A percentile compares a stretch with the other conserved stretches of the same genome.
Evolutionary conservation across 192 early-diverging fungal species (phyloP).

Genomic region (Funneliformis mosseae): DNA sequence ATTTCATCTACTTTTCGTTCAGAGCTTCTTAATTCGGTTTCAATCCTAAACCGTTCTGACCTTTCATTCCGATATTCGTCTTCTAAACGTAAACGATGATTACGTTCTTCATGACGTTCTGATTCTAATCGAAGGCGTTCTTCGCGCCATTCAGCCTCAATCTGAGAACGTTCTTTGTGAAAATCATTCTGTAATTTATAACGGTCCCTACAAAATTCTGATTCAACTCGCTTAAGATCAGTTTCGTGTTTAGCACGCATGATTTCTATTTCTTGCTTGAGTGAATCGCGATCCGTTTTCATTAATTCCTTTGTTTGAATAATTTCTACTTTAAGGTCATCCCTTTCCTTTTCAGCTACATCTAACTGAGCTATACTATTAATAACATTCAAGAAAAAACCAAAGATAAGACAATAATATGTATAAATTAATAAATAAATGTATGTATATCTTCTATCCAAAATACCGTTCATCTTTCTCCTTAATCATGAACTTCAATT

Average conservation of each 20-base stretch:
- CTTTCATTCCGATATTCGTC: conserved; percentile 7
- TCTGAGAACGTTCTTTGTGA: not conserved
- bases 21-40: conserved; percentile 10
- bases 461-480: conserved; percentile 32
- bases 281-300: not conserved
- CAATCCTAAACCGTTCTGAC: conserved; percentile 4
- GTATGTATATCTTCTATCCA: not conserved
- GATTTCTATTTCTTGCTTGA: conserved; percentile 4
- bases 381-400: too few species aligned
- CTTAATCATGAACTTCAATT: not conserved
- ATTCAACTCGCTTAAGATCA: not conserved
- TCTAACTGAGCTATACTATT: not conserved
- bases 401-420: not conserved
- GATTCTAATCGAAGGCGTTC: conserved; percentile 10
- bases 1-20: conserved; percentile 22
- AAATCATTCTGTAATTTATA: conserved; percentile 1
- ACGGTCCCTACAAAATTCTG: not conserved
- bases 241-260: not conserved
- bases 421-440: not conserved
- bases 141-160: not conserved
- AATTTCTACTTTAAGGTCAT: not conserved
- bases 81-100: conserved; percentile 12
- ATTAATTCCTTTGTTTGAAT: not conserved
- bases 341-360: not conserved
- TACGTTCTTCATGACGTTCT: conserved; percentile 14